Base-by-base conservation (phyloP, 2,329 filamentous ascomycete genomes). In the Paracamarosporium sp. region DNA sequence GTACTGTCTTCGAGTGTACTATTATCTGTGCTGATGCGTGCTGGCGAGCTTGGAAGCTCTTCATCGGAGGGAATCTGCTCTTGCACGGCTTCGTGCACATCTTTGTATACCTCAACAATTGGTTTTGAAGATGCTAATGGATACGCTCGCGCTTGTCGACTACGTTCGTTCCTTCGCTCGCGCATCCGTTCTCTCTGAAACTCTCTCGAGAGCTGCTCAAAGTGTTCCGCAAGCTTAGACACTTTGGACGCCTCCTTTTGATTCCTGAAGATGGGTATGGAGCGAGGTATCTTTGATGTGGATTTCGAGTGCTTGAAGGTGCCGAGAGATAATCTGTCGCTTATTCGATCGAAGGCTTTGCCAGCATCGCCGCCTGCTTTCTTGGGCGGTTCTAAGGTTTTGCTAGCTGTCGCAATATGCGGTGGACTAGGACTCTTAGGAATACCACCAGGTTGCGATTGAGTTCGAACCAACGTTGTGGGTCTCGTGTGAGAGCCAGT, bases 151-250 rank as follows among this genome's bases (percentile, higher is more conserved):
- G 92, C 91, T 73, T 87, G 86, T 41, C 86, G 85, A 71, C 90
- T 88, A 70, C 89, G 92, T 44, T 91, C 90, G 25, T 92, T 91
- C 57, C 92, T 90, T 63, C 91, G 87, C 74, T 98, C 94, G 47
- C 91, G 89, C 65, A 96, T 86, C 43, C 95, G 87, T 77, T 99
- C 94, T 68, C 94, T 96, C 72, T 97, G 93, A 65, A 99, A 99
- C 71, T 99, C 96, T 24, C 93, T 89, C 67, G 93, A 97, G 55
- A 99, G 83, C 75, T 98, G 93, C 76, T 99, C 96, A 72, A 99
- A 98, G 74, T 98, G 95, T 66, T 92, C 92, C 17, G 95, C 92
- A 48, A 99, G 83, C n/a, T 89, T 93, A 8, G 93, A 96, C 2
- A 99, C 95, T 68, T 90, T 91, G 3, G 91, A 87, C 51, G 89